phyloP scores from a whole-genome alignment of 257 asterid genomes.

The Linaria vulgaris region DNA sequence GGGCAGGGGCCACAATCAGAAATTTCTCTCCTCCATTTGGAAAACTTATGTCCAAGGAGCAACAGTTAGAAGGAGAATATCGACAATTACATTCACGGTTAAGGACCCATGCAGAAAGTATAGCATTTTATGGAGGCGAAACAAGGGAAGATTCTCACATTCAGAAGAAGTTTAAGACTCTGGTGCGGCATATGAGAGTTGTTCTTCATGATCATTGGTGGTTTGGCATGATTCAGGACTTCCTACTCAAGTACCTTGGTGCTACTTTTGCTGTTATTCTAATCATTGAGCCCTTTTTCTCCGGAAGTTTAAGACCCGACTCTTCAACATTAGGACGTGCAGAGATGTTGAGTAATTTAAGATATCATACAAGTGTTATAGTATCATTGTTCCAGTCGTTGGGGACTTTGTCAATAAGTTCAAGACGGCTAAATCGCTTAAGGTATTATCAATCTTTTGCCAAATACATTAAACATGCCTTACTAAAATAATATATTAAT shows the following conservation, averaged over 20 bases:
- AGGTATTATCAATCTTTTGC: conserved; percentile 49
- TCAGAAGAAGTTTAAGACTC: conserved; percentile 75
- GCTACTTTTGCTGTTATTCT: conserved; percentile 98
- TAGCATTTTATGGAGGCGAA: conserved; percentile 97
- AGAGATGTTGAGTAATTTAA: conserved; percentile 97
- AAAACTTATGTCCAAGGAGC: conserved; percentile 86
- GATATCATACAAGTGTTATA: conserved; percentile 98
- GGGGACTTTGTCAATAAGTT: conserved; percentile 95
- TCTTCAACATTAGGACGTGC: conserved; percentile 97
- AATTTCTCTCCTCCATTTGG: conserved; percentile 96
- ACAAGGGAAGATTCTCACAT: conserved; percentile 89
- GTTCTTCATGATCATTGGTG: conserved; percentile 99
- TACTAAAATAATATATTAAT: no score
- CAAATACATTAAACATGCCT: conserved; percentile 9
- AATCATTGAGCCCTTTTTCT: conserved; percentile 96
- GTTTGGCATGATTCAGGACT: conserved; percentile 99
- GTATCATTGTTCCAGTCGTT: conserved; percentile 90
- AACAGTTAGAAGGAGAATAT: conserved; percentile 97
- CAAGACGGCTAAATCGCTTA: conserved; percentile 92
- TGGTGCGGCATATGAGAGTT: conserved; percentile 76
- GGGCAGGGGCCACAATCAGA: conserved; percentile 86
- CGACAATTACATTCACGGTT: conserved; percentile 95
- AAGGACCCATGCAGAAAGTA: conserved; percentile 99
- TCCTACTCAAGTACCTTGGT: conserved; percentile 93
- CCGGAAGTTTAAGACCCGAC: conserved; percentile 90